Evolutionary conservation across 2,329 filamentous ascomycete genomes (phyloP), one percentile per base, ranked within the genome.

Genomic region (Parastagonospora nodorum): DNA sequence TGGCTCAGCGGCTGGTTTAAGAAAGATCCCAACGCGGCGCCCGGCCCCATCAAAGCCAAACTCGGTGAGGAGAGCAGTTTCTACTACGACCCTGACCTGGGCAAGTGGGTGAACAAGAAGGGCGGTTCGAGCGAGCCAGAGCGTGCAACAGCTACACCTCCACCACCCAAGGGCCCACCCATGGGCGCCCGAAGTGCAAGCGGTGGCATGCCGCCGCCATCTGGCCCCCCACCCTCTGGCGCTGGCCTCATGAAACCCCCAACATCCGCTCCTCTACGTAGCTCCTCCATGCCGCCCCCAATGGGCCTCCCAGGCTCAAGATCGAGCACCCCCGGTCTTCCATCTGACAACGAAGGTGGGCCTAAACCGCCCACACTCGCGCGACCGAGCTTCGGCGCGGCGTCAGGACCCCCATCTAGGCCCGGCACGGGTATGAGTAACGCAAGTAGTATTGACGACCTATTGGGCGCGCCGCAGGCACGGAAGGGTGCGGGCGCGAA

Each of bases 31-130:
- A 84, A 88, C 62, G 73, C 80, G n/a, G 58, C 76, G n/a, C 75
- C 75, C 4, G 77, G 75, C n/a, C 85, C 92, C n/a, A 90, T 97
- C 72, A 86, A 85, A 63, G 94, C 95, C 55, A 99, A 99, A 68
- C 83, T 99, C 8, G 95, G 93, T 54, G 95, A 99, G 74, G 86
- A 94, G 68, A 96, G 86, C 73, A 91, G 87, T 39, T 97, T 99
- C 74, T 88, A 93, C 61, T 99, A 94, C 67, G 94, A 99, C 68
- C 89, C 92, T 2, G 90, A 97, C n/a, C 83, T 96, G 45, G 95
- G 96, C 79, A 92, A 94, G 71, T 99, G 95, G 95, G 82, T 99
- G 71, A 97, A 99, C 79, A 97, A 97, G 80, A 97, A 96, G 71
- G 85, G 85, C 9, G 87, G 87, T 10, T 78, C 78, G 11, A 82